These are phyloP conservation scores for Urostyla sp. DNA, from an alignment of 73 alveolate species.

Conservation along the genomic window DNA sequence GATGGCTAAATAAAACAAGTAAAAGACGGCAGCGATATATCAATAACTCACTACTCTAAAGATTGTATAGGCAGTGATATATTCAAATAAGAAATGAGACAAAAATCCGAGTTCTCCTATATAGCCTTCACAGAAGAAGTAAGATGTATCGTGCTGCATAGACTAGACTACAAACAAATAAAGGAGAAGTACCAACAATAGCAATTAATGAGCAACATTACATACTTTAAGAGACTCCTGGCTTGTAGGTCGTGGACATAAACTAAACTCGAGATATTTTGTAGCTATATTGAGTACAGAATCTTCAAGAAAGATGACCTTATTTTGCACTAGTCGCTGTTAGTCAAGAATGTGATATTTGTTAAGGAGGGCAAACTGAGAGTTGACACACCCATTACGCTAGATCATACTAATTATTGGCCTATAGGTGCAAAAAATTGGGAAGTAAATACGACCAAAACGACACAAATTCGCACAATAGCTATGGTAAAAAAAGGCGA, in stretches of 20 bases:
- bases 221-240: slow-evolving; percentile 1
- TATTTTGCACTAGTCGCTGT: not conserved
- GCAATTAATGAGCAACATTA: not conserved
- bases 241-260: slow-evolving; percentile 37
- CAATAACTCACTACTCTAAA: not conserved
- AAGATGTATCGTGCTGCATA: slow-evolving; percentile 7
- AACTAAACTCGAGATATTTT: slow-evolving; percentile 30
- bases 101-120: not conserved
- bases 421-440: slow-evolving; percentile 25
- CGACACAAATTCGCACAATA: slow-evolving; percentile 23
- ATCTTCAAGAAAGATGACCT: slow-evolving; percentile 10
- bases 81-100: not conserved
- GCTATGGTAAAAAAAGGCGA: not conserved
- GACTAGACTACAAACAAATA: slow-evolving; percentile 21
- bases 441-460: slow-evolving; percentile 40
- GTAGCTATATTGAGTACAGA: not conserved
- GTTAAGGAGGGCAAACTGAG: slow-evolving; percentile 38
- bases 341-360: slow-evolving; percentile 4
- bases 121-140: not conserved
- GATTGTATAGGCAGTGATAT: slow-evolving; percentile 19
- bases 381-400: slow-evolving; percentile 9
- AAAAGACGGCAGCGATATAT: not conserved
- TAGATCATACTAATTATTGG: slow-evolving; percentile 51
- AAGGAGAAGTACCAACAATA: slow-evolving; percentile 17
- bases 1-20: slow-evolving; percentile 2